Base-by-base conservation (phyloP, 2,329 filamentous ascomycete genomes). In the Fusarium nanum region DNA sequence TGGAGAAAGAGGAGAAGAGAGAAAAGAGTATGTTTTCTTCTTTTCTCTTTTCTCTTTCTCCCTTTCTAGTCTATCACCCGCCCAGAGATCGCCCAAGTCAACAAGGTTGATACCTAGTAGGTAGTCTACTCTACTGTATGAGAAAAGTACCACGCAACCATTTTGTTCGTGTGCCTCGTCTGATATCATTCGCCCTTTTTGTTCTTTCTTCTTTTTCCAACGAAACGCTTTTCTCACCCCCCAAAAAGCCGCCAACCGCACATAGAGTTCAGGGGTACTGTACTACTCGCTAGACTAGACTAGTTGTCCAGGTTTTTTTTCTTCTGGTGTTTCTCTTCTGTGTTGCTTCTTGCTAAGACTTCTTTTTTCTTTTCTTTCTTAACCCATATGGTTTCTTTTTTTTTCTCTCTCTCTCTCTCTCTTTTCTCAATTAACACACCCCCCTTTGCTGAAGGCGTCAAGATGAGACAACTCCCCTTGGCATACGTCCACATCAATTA, bases 391-490 rank as follows among this genome's bases (percentile, higher is more conserved):
- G 6, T n/a, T 37, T 37, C 18, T 63, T 55, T 45, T 18, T 50
- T 23, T 22, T 5, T 22, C 22, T 22, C 22, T 22, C 22, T 22
- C 22, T 22, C 22, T 23, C n/a, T 45, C 25, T 56, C 46, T 32
- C 54, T 59, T 64, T 47, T 56, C 55, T 65, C 53, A 25, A 47
- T 18, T 45, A 64, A 64, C 30, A 13, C 52, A 13, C 62, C 56
- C 53, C 53, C 54, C 71, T 56, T 69, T 70, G 67, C 59, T 56
- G 60, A 40, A 60, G 59, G 50, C 55, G 46, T 72, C 67, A 64
- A 70, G 67, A 70, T 74, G 69, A 76, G 75, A 76, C 74, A 75
- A 45, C 34, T 60, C 61, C 64, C 64, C 61, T 63, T 67, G 68
- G 61, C 66, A 68, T 70, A 73, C 42, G 61, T 49, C 63, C 73